Percentiles rank a stretch among this genome's conserved stretches.
phyloP scores from a whole-genome alignment of 108 stramenopile genomes.

The Cylindrotheca fusiformis region DNA sequence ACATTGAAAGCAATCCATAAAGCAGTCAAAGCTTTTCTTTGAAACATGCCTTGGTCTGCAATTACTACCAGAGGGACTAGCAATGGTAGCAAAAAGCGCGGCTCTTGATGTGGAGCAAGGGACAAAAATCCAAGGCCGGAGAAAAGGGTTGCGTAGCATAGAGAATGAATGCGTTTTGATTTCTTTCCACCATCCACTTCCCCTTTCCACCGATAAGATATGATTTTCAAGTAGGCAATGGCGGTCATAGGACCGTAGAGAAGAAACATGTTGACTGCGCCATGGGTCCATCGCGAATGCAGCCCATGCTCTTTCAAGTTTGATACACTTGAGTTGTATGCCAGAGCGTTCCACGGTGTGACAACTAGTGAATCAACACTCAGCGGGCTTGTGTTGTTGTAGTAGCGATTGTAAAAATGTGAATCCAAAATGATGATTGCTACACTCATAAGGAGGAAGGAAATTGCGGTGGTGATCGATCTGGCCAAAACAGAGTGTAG shows the following conservation, averaged over 20 bases:
- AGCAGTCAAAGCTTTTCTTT: background rate
- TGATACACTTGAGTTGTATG: constrained; percentile 61
- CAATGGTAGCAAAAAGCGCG: constrained; percentile 70
- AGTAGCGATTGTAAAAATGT: constrained; percentile 35
- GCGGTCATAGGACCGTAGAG: constrained; percentile 68
- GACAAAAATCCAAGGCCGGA: constrained; percentile 58
- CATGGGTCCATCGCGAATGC: constrained; percentile 74
- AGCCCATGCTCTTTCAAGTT: constrained; percentile 76
- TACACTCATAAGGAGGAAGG: constrained; percentile 8
- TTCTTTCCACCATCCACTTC: background rate
- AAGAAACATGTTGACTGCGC: constrained; percentile 74
- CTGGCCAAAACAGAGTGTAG: background rate
- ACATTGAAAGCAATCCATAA: constrained; percentile 75
- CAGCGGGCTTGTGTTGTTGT: background rate
- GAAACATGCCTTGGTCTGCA: constrained; percentile 12
- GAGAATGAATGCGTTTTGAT: background rate
- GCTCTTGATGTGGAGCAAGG: constrained; percentile 82
- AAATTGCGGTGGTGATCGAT: background rate
- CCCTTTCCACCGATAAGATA: background rate
- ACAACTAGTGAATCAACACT: no score
- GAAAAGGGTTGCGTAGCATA: constrained; percentile 35
- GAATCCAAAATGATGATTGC: constrained; percentile 37
- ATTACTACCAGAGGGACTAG: constrained; percentile 56
- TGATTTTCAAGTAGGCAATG: constrained; percentile 22
- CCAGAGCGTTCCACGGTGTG: constrained; percentile 73